phyloP scores from a whole-genome alignment of 208 protist genomes.

The Crithidia bombi region DNA sequence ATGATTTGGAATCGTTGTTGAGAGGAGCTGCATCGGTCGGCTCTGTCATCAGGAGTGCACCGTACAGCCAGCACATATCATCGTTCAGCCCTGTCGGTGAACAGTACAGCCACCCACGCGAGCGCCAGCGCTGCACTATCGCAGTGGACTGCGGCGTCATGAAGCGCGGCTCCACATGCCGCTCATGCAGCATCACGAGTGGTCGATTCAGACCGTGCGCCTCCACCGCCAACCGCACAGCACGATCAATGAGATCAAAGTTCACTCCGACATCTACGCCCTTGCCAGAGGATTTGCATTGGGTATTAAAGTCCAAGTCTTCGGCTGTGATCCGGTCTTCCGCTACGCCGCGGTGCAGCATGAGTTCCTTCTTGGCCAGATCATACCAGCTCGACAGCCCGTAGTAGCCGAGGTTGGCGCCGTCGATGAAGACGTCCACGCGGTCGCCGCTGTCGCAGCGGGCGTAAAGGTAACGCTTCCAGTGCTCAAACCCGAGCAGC shows the following conservation, averaged over 20 bases:
- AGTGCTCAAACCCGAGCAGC: conserved; percentile 52
- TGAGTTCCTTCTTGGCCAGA: conserved; percentile 50
- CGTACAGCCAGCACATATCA: conserved; percentile 84
- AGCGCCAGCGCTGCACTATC: conserved; percentile 56
- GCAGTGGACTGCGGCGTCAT: conserved; percentile 35
- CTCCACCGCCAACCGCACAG: conserved; percentile 43
- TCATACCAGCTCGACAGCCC: conserved; percentile 83
- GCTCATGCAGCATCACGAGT: conserved; percentile 79
- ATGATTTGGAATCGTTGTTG: background rate
- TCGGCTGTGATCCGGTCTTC: conserved; percentile 34
- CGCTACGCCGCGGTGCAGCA: conserved; percentile 37
- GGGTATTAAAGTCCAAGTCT: conserved; percentile 38
- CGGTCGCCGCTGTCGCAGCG: conserved; percentile 31
- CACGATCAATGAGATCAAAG: conserved; percentile 69
- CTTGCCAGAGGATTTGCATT: conserved; percentile 25
- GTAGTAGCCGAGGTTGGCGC: conserved; percentile 88
- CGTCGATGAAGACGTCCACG: conserved; percentile 75
- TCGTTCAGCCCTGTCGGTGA: conserved; percentile 74
- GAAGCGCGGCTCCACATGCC: conserved; percentile 55
- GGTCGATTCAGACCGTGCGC: conserved; percentile 48
- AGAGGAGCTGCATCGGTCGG: conserved; percentile 36
- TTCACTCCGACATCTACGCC: conserved; percentile 69
- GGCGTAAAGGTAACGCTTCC: conserved; percentile 49
- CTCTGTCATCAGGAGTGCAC: conserved; percentile 52
- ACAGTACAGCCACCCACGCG: conserved; percentile 48